Base-by-base conservation (phyloP, 345 rosid species). In the Nephelium lappaceum region DNA sequence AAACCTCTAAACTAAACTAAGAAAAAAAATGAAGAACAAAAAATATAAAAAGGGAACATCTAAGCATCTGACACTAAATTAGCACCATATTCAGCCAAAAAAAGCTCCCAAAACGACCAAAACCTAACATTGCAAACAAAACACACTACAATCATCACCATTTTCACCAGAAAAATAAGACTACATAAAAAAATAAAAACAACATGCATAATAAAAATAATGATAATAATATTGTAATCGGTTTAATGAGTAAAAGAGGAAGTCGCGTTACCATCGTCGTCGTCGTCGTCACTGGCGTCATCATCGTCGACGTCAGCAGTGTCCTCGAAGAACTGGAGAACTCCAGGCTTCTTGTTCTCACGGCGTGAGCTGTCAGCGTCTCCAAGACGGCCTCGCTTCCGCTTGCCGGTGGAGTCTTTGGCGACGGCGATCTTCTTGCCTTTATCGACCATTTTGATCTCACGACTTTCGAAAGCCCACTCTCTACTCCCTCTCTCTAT, bases 291-390 rank as follows among this genome's bases (percentile, higher is more conserved):
- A 57, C 90, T 86, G 24, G 81, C 80, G 12, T 82, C 88, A 24
- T 75, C 84, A 76, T 83, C 87, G 55, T 81, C 86, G 51, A 81
- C 84, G 36, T 72, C 92, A 11, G 93, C 89, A 11, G 87, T 67
- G 58, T 91, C 97, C 53, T 92, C 92, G 75, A 92, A 84, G 84
- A 92, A 92, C 85, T 87, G 90, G 68, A 92, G 88, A 42, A 91
- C 90, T 6, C 67, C 82, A n/a, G 82, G 85, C 45, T 82, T 85
- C 76, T 78, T 89, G 77, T 87, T 84, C 79, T 86, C 89, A 19
- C 61, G 67, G 69, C 78, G 67, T 38, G 87, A 76, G 51, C 76
- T 75, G 43, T 84, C 87, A 31, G 82, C 89, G 5, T 79, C 87
- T 60, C 81, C 78, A 58, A 47, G 72, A 61, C 80, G 67, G 80